Conservation (phyloP, 805 yeast species). For the Limtongia smithiae region DNA sequence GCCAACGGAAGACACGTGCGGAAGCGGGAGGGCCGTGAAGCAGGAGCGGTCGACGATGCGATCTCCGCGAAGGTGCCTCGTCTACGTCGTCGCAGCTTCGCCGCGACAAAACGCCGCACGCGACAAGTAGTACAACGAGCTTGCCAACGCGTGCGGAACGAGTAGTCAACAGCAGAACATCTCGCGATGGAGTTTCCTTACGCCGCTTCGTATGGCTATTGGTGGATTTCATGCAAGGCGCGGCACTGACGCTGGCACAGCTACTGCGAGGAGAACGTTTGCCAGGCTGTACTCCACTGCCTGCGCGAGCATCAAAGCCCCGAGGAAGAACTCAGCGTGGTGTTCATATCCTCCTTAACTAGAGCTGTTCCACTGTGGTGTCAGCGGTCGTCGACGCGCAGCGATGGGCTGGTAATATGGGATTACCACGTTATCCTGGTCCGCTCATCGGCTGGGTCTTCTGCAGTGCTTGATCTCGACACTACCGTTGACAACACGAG, state of each 20-base stretch:
- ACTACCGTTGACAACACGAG: not conserved
- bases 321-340: not conserved
- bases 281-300: too few relatives aligned
- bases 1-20: too few relatives aligned
- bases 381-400: constrained; percentile 1
- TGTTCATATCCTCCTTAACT: constrained; percentile 10
- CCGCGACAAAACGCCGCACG: too few relatives aligned
- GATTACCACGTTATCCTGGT: constrained; percentile 22
- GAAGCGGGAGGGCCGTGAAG: too few relatives aligned
- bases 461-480: constrained; percentile 13
- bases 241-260: not conserved
- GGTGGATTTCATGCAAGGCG: not conserved
- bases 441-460: not conserved
- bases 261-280: constrained; percentile 26
- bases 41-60: too few relatives aligned
- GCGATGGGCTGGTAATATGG: constrained; percentile 13
- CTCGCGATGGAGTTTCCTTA: constrained; percentile 5
- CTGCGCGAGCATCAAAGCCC: too few relatives aligned
- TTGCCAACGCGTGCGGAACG: too few relatives aligned
- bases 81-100: too few relatives aligned
- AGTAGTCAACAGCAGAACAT: too few relatives aligned
- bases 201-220: not conserved
- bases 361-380: constrained; percentile 2
- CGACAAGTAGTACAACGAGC: too few relatives aligned
- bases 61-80: too few relatives aligned